phyloP scores from a whole-genome alignment of 2,329 filamentous ascomycete species.

The Fusarium chaquense region DNA sequence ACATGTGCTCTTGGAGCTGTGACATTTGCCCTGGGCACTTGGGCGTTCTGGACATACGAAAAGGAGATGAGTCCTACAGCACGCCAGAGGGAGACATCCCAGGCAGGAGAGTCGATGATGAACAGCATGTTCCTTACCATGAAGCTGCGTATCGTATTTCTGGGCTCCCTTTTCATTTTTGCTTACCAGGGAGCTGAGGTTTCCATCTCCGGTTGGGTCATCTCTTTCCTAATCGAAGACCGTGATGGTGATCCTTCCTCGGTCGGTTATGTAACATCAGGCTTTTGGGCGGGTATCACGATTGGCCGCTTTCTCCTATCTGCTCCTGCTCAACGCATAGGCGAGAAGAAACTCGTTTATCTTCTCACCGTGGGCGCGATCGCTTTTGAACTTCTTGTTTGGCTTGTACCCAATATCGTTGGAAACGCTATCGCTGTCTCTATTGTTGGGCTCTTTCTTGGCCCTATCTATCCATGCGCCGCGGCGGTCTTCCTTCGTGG shows the following conservation, averaged over 20 bases:
- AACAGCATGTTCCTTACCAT: conserved; percentile 62
- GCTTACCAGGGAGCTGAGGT: conserved; percentile 89
- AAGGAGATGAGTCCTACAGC: conserved; percentile 62
- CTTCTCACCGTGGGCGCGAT: conserved; percentile 70
- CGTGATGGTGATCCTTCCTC: conserved; percentile 75
- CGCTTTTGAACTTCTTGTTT: conserved; percentile 80
- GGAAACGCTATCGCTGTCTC: conserved; percentile 75
- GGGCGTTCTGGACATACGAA: conserved; percentile 78
- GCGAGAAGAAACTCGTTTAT: conserved; percentile 78
- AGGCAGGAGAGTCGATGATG: conserved; percentile 47
- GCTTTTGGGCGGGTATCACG: conserved; percentile 80
- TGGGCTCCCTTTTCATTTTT: conserved; percentile 86
- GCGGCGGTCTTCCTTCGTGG: conserved; percentile 71
- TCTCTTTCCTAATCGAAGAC: conserved; percentile 82
- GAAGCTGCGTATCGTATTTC: conserved; percentile 70
- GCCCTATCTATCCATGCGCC: conserved; percentile 83
- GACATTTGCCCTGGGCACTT: conserved; percentile 70
- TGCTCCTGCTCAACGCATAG: conserved; percentile 72
- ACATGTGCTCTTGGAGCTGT: conserved; percentile 68
- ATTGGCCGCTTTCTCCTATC: conserved; percentile 79
- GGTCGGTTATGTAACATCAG: conserved; percentile 83
- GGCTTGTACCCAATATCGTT: conserved; percentile 81
- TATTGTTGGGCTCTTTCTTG: conserved; percentile 79
- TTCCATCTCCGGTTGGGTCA: conserved; percentile 86
- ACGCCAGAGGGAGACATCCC: conserved; percentile 49